Conservation (phyloP, 2,329 filamentous ascomycete genomes). For the Aspergillus latus region DNA sequence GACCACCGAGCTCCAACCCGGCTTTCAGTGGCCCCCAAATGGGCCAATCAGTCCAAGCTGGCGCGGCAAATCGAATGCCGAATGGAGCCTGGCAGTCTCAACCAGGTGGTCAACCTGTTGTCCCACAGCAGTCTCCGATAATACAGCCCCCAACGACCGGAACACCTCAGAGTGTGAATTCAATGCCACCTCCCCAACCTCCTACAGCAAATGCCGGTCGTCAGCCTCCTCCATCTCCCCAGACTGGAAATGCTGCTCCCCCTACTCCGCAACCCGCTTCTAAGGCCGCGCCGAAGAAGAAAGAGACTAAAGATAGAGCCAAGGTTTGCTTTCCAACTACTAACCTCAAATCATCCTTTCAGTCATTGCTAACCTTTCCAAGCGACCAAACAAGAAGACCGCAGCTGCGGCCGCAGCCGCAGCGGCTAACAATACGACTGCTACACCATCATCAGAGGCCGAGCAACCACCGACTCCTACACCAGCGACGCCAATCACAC, state of each 20-base stretch:
- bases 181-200: slow-evolving; percentile 52
- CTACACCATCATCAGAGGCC: slow-evolving; percentile 47
- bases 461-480: slow-evolving; percentile 50
- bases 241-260: slow-evolving; percentile 50
- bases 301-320: slow-evolving; percentile 53
- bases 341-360: background rate
- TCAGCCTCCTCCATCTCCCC: slow-evolving; percentile 45
- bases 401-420: slow-evolving; percentile 28
- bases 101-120: slow-evolving; percentile 47
- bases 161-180: slow-evolving; percentile 58
- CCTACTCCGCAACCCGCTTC: slow-evolving; percentile 62
- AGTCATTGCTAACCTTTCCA: slow-evolving; percentile 22
- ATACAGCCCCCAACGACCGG: slow-evolving; percentile 51
- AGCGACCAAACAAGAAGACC: slow-evolving; percentile 47
- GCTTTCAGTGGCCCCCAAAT: slow-evolving; percentile 44
- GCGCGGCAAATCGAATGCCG: slow-evolving; percentile 40
- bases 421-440: slow-evolving; percentile 42
- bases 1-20: slow-evolving; percentile 57
- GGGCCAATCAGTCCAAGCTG: slow-evolving; percentile 46
- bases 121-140: slow-evolving; percentile 47
- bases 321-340: slow-evolving; percentile 45
- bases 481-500: slow-evolving; percentile 51
- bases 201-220: slow-evolving; percentile 42
- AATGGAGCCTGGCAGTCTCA: slow-evolving; percentile 43
- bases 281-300: slow-evolving; percentile 62